phyloP scores from a whole-genome alignment of 2,329 filamentous ascomycete genomes.

The Penicillium concentricum region DNA sequence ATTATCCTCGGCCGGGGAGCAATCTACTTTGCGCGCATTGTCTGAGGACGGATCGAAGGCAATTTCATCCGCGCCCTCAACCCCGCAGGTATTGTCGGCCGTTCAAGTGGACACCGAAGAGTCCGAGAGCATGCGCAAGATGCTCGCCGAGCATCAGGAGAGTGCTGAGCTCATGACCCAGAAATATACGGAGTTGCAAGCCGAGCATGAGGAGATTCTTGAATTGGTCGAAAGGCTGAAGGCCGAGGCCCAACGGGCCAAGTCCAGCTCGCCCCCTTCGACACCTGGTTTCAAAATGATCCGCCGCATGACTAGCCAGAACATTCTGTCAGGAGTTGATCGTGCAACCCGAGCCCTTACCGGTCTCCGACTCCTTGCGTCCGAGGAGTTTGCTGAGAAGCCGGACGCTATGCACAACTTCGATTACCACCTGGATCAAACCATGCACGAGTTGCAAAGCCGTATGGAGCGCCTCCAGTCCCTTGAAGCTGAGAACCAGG shows the following conservation, averaged over 20 bases:
- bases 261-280: conserved; percentile 54
- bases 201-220: conserved; percentile 76
- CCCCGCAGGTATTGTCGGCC: conserved; percentile 15
- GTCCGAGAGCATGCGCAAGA: conserved; percentile 66
- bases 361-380: conserved; percentile 81
- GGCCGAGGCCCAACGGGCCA: conserved; percentile 77
- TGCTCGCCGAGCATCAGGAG: conserved; percentile 74
- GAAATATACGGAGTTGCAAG: conserved; percentile 80
- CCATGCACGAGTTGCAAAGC: conserved; percentile 86
- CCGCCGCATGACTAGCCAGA: conserved; percentile 89
- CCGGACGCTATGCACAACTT: conserved; percentile 89
- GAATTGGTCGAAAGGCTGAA: conserved; percentile 90
- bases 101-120: conserved; percentile 59
- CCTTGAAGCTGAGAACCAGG: conserved; percentile 78
- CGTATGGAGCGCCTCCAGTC: conserved; percentile 88
- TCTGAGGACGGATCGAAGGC: conserved; percentile 36
- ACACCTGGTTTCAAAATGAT: conserved; percentile 60
- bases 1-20: conserved; percentile 81
- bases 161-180: conserved; percentile 70
- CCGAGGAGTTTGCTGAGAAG: conserved; percentile 77
- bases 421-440: conserved; percentile 84
- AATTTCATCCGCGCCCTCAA: conserved; percentile 47
- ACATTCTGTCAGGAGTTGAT: conserved; percentile 74
- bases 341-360: conserved; percentile 89
- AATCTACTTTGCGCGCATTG: conserved; percentile 63